A percentile compares a stretch with the other conserved stretches of the same genome.
These are phyloP conservation scores for Coprinellus aureogranulatus DNA, from an alignment of 768 basidiomycete species.

Conservation along the genomic window DNA sequence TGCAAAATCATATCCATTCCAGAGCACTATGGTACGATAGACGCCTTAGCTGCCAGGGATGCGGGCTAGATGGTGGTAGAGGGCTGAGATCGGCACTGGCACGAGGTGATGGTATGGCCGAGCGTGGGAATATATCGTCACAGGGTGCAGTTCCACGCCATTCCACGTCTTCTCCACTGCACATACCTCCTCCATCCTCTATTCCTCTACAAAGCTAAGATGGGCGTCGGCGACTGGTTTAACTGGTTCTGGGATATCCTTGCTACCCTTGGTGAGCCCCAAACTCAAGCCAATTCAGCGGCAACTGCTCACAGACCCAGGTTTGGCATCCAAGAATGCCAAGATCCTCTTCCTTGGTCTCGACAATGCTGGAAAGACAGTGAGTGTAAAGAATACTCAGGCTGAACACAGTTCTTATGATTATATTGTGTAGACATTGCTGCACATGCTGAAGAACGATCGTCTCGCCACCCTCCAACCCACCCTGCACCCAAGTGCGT, in stretches of 20 bases:
- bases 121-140: not conserved
- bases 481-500: slow-evolving; percentile 93
- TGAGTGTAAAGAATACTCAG: too few species aligned
- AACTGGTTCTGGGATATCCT: slow-evolving; percentile 99
- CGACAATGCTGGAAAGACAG: slow-evolving; percentile 99
- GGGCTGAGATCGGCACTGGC: not conserved
- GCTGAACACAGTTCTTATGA: too few species aligned
- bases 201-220: slow-evolving; percentile 12
- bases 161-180: slow-evolving; percentile 19
- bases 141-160: slow-evolving; percentile 9
- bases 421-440: slow-evolving; percentile 86
- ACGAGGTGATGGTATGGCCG: not conserved
- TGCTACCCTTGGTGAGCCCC: slow-evolving; percentile 77
- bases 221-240: slow-evolving; percentile 89
- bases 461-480: slow-evolving; percentile 96
- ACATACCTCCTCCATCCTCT: slow-evolving; percentile 6
- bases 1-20: too few species aligned
- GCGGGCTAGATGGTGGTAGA: too few species aligned
- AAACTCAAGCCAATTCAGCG: slow-evolving; percentile 8
- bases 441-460: slow-evolving; percentile 99
- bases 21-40: too few species aligned
- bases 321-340: slow-evolving; percentile 94
- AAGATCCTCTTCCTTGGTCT: slow-evolving; percentile 99
- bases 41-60: too few species aligned
- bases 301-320: slow-evolving; percentile 35